phyloP scores from a whole-genome alignment of 2,329 filamentous ascomycete species.

The Claviceps arundinis region DNA sequence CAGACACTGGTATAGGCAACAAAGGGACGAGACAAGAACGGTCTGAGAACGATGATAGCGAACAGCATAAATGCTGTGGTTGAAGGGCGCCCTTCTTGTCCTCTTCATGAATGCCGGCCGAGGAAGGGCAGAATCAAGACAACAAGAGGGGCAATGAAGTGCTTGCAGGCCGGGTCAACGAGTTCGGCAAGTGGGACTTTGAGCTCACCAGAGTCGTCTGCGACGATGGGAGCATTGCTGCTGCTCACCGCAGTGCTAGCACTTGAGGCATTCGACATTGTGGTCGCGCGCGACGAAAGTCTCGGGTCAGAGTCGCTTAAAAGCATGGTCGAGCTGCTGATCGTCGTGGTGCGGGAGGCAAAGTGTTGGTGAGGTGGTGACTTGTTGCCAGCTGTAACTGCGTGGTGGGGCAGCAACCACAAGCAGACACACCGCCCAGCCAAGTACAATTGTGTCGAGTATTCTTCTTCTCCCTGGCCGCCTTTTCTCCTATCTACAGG shows the following conservation, averaged over 20 bases:
- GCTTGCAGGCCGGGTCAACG: constrained; percentile 4
- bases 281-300: constrained; percentile 20
- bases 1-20: not conserved
- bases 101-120: not conserved
- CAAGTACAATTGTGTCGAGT: constrained; percentile 10
- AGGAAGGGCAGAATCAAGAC: constrained; percentile 9
- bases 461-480: not conserved
- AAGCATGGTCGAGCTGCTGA: constrained; percentile 19
- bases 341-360: not conserved
- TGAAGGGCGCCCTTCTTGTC: not conserved
- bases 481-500: not conserved
- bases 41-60: not conserved
- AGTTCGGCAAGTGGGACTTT: constrained; percentile 5
- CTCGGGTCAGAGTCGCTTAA: constrained; percentile 26
- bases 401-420: not conserved
- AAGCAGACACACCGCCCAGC: not conserved
- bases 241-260: constrained; percentile 17
- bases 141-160: constrained; percentile 20
- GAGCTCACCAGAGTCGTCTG: constrained; percentile 28
- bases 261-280: constrained; percentile 23
- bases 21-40: not conserved
- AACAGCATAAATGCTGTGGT: not conserved
- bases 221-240: constrained; percentile 9
- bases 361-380: not conserved
- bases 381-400: constrained; percentile 6